Evolutionary conservation across 371 early-diverging fungal species (phyloP), one percentile per base, ranked within the genome.

Genomic region (Synchytrium microbalum): DNA sequence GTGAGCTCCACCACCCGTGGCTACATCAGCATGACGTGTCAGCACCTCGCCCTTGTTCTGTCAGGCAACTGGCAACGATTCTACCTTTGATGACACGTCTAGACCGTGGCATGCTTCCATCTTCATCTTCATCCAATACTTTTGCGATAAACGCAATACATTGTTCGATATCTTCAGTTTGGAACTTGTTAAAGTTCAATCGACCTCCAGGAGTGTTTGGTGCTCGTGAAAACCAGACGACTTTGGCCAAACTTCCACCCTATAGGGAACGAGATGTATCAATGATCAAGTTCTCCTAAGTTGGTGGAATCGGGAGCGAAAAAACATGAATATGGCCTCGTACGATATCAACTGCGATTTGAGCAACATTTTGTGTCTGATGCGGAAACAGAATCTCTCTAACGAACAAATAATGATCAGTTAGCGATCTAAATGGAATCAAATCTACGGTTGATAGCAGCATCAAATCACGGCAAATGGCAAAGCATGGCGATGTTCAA

Each of bases 171-270:
- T 88, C 82, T 69, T 91, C 92, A 0, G 97, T 96, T 71, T 95
- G 93, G 67, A 95, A 94, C 71, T 90, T 92, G 68, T 83, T 86
- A 69, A 96, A 96, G 74, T 93, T 92, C 64, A 96, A 73, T 13
- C 95, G 82, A 1, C 97, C 96, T 27, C 95, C 95, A 30, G 67
- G 64, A 3, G 26, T 25, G 19, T 54, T 32, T 1, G 71, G 61
- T 26, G 30, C 51, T 26, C 68, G 73, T 24, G 84, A 80, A 61
- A 90, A 90, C 73, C 94, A 96, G 25, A 95, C 93, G 13, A 96
- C 86, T 70, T 96, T 96, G 61, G 93, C 92, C 10, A 96, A 75
- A 29, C 93, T 91, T 52, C 97, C 97, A 51, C 97, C 96, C 78
- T 95, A 86, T 83, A 86, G 8, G 56, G 56, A 24, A 13, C 56